Evolutionary conservation across 2,329 filamentous ascomycete genomes (phyloP), one percentile per base, ranked within the genome.

Genomic region (Pseudofabraea citricarpa): DNA sequence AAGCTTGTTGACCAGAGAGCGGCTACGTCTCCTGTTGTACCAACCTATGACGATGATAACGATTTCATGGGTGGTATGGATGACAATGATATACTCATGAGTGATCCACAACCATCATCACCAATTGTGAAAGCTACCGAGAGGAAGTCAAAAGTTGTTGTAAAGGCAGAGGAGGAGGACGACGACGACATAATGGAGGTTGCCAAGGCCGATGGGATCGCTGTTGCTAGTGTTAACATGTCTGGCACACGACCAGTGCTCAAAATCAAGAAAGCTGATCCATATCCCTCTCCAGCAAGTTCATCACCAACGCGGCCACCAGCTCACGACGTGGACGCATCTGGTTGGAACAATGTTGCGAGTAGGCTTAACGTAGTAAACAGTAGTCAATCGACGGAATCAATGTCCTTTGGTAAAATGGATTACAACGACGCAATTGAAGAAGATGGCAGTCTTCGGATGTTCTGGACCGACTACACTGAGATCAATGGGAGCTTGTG

Each of bases 401-500:
- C 72, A 24, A 71, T 71, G 20, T 74, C 71, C 7, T 78, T 87
- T 51, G 90, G 90, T 31, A 98, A 97, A 66, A 75, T 96, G 38
- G 81, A 85, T 51, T 76, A 87, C 45, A 79, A 85, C 50, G 85
- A 95, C 64, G 90, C 87, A n/a, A 69, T 95, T n/a, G 91, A 97
- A 63, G 82, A 87, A 50, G 90, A 98, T 58, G 93, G 91, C 26
- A 94, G 87, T 55, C 73, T 98, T 22, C 84, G 85, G 54, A 89
- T 98, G 71, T 98, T 96, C 70, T 98, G 93, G 93, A 85, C 87
- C 6, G 93, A 98, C 65, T 98, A 95, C 59, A 89, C 85, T 1
- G 93, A 98, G 61, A 73, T 95, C 61, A 90, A 90, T 57, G 91
- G 91, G 46, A 93, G 83, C 54, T 71, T 98, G 8, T 97, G 90